A percentile compares a stretch with the other conserved stretches of the same genome.
Evolutionary conservation across 2,329 filamentous ascomycete species (phyloP).

Genomic region (Cryphonectria radicalis): DNA sequence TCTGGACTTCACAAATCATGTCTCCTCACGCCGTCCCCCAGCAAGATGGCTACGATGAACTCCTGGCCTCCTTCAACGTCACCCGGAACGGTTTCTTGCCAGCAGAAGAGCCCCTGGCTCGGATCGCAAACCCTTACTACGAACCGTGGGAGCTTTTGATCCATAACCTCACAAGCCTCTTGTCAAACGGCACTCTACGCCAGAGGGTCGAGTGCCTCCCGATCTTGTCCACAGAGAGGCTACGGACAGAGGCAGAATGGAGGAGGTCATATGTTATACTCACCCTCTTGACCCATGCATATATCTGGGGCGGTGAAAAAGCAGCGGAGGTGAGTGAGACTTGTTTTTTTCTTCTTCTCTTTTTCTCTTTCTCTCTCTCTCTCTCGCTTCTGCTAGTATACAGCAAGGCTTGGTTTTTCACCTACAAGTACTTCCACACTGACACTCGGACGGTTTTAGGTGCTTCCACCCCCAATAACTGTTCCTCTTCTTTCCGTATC

Average conservation of each 20-base stretch:
- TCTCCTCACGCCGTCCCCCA: slow-evolving; percentile 47
- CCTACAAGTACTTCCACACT: slow-evolving; percentile 21
- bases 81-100: slow-evolving; percentile 77
- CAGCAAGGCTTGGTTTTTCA: too few species aligned
- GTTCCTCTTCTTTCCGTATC: slow-evolving; percentile 77
- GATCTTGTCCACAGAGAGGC: slow-evolving; percentile 66
- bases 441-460: slow-evolving; percentile 41
- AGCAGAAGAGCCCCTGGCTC: slow-evolving; percentile 65
- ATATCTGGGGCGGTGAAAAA: slow-evolving; percentile 84
- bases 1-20: slow-evolving; percentile 37
- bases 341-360: neutral
- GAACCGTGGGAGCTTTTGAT: slow-evolving; percentile 77
- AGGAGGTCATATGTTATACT: slow-evolving; percentile 79
- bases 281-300: slow-evolving; percentile 79
- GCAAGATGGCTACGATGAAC: slow-evolving; percentile 31
- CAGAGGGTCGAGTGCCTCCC: slow-evolving; percentile 68
- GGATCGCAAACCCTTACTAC: slow-evolving; percentile 74
- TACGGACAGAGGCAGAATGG: slow-evolving; percentile 74
- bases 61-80: slow-evolving; percentile 43
- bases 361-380: neutral
- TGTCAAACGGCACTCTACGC: slow-evolving; percentile 68
- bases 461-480: slow-evolving; percentile 75
- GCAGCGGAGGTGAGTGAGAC: slow-evolving; percentile 67
- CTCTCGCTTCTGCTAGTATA: neutral
- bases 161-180: slow-evolving; percentile 67